Conservation (phyloP, 1,284 basidiomycete species). For the Malassezia psittaci region DNA sequence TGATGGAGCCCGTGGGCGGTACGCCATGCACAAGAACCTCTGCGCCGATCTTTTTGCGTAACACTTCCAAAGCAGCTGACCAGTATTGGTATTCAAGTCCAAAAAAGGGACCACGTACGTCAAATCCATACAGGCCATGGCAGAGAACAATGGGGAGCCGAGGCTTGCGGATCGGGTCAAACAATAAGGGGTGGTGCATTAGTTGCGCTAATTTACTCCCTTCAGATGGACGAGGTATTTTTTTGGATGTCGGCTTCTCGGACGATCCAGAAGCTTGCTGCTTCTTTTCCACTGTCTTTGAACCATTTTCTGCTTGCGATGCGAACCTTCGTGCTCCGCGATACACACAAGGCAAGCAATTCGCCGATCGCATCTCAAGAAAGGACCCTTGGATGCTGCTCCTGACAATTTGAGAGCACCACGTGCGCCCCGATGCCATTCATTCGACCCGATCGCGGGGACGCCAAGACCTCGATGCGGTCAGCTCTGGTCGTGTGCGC, state of each 20-base stretch:
- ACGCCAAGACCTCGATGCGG: neutral
- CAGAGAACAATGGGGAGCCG: conserved; percentile 84
- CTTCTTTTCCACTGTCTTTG: no score
- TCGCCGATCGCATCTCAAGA: no score
- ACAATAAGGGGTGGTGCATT: conserved; percentile 10
- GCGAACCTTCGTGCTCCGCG: no score
- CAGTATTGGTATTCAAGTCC: conserved; percentile 74
- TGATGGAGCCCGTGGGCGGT: conserved; percentile 84
- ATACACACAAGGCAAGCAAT: no score
- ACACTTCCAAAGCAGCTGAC: conserved; percentile 73
- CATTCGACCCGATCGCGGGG: neutral
- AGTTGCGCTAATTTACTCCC: conserved; percentile 10
- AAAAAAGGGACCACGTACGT: conserved; percentile 68
- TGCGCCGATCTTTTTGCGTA: conserved; percentile 72
- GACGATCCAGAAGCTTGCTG: no score
- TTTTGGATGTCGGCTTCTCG: neutral
- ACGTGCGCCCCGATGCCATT: neutral
- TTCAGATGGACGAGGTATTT: neutral
- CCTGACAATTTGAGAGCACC: no score
- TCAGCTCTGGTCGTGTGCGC: neutral
- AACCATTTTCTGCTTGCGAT: no score
- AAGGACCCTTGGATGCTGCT: no score
- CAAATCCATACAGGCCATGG: conserved; percentile 83
- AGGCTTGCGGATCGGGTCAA: conserved; percentile 50
- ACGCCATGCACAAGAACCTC: conserved; percentile 93